Evolutionary conservation across 2,329 filamentous ascomycete species (phyloP), one percentile per base, ranked within the genome.

Genomic region (Alternaria rosae): DNA sequence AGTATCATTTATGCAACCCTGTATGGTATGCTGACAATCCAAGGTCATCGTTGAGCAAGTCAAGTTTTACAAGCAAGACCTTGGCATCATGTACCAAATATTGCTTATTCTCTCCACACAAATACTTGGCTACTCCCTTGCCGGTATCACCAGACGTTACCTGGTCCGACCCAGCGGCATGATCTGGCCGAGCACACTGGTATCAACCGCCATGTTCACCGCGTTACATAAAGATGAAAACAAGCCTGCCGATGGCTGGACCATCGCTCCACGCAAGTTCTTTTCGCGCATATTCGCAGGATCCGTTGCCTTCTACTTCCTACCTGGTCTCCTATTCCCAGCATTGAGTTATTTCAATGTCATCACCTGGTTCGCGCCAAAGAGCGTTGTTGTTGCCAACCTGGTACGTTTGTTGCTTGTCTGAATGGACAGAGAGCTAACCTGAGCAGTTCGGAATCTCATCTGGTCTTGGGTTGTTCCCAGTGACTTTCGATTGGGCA

Each of bases 161-260:
- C 85, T 97, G 5, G 92, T 97, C 26, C 88, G 92, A 25, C 93
- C 93, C 0, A 92, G 91, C 64, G 92, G 92, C 61, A 96, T 97
- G 91, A 93, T 97, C 50, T 97, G 93, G 93, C 93, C 93, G 1
- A 91, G 91, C 21, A 96, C 93, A 0, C 83, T 97, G 52, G 93
- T 94, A 85, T 94, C 92, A 20, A 92, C 92, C 1, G 90, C 92
- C 71, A 94, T 97, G 91, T 95, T 97, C 72, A 90, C 89, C 5
- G 94, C 92, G 0, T 84, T 97, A 52, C 93, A 97, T 79, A 93
- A 91, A 71, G 89, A 93, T 63, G 90, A 94, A 73, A 96, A 95
- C 77, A 91, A 90, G 69, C 86, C 88, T 35, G 92, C 92, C 20
- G 89, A 92, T 76, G 92, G 92, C 32, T 96, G 93, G 93, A 89